Conservation (phyloP, 129 eudicot genomes). For the Centella asiatica region DNA sequence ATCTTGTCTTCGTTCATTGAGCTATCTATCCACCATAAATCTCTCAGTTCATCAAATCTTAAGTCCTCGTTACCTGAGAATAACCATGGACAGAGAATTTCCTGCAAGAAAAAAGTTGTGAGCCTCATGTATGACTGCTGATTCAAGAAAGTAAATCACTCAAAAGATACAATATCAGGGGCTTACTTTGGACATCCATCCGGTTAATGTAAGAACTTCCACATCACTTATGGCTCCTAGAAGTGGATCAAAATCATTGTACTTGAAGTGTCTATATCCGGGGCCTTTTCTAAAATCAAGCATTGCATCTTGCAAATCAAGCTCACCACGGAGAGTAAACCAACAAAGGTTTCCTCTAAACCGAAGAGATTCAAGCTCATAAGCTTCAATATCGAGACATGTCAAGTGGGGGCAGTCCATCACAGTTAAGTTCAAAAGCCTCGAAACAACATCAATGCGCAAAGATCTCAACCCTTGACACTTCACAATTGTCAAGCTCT, state of each 20-base stretch:
- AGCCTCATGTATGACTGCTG: neutral
- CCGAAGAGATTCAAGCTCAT: neutral
- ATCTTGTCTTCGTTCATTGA: neutral
- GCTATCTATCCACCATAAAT: neutral
- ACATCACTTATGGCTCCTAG: neutral
- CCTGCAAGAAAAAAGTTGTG: neutral
- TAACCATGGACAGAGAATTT: neutral
- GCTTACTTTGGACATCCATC: neutral
- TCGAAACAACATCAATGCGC: neutral
- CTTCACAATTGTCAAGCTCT: no score
- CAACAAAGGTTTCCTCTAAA: neutral
- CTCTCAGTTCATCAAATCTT: neutral
- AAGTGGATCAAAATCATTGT: neutral
- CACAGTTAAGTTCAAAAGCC: neutral
- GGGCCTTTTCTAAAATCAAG: neutral
- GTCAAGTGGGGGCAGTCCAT: neutral
- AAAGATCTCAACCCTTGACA: no score
- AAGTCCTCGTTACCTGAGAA: neutral
- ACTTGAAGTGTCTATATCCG: neutral
- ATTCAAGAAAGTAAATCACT: neutral
- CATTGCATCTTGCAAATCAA: neutral
- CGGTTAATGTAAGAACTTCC: neutral
- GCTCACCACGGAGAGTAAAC: neutral
- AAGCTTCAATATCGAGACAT: neutral
- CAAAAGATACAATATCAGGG: neutral